Conservation (phyloP, 768 basidiomycete genomes). For the Boletus barrowsii region DNA sequence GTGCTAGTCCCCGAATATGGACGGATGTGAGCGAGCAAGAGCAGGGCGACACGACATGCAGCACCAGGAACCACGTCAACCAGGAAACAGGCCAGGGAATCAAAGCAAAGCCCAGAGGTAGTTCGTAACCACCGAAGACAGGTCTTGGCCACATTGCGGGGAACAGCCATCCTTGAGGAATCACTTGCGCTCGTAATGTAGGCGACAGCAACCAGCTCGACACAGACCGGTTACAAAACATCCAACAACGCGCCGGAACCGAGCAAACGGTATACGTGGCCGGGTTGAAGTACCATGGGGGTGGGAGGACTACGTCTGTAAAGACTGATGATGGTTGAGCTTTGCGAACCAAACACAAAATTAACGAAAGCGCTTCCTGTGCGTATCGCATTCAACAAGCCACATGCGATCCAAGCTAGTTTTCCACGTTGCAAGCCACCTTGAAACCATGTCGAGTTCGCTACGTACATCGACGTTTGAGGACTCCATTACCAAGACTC, state of each 20-base stretch:
- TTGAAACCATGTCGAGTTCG: slow-evolving; percentile 54
- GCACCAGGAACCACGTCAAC: slow-evolving; percentile 7
- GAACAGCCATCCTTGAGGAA: neutral
- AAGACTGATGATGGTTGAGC: slow-evolving; percentile 16
- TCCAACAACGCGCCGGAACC: slow-evolving; percentile 26
- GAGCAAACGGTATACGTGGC: slow-evolving; percentile 39
- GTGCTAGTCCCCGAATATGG: slow-evolving; percentile 12
- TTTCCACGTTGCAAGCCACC: slow-evolving; percentile 29
- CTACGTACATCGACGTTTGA: slow-evolving; percentile 52
- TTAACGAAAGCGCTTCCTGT: slow-evolving; percentile 33
- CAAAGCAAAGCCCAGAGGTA: slow-evolving; percentile 22
- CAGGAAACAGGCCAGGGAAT: slow-evolving; percentile 18
- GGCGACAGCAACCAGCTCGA: slow-evolving; percentile 6
- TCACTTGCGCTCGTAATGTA: neutral
- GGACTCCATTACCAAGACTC: slow-evolving; percentile 37
- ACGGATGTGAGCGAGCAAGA: slow-evolving; percentile 13
- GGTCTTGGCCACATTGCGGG: slow-evolving; percentile 32
- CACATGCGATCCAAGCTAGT: slow-evolving; percentile 18
- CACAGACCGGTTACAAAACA: slow-evolving; percentile 18
- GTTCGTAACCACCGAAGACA: slow-evolving; percentile 15
- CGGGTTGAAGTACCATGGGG: slow-evolving; percentile 17
- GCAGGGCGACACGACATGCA: slow-evolving; percentile 2
- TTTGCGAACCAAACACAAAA: slow-evolving; percentile 10
- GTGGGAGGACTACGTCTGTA: slow-evolving; percentile 19
- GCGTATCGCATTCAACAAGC: slow-evolving; percentile 28